These are phyloP conservation scores for Globisporangium splendens DNA, from an alignment of 352 stramenopile species.

Conservation along the genomic window DNA sequence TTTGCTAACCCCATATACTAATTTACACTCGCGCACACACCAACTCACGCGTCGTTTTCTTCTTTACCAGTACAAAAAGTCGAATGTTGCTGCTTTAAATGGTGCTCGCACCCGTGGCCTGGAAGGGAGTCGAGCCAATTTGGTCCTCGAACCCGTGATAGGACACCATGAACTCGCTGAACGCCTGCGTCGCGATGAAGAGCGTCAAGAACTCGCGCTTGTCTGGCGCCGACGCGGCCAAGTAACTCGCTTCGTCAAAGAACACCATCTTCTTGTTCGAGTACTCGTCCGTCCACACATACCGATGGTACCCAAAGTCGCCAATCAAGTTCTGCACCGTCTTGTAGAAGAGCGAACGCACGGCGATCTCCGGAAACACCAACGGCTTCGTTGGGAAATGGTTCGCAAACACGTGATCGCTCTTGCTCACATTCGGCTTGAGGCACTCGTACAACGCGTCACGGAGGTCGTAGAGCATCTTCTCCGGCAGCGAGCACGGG, in stretches of 20 bases:
- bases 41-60: neutral
- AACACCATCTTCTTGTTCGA: slow-evolving; percentile 74
- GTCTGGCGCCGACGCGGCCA: slow-evolving; percentile 64
- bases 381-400: slow-evolving; percentile 63
- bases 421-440: slow-evolving; percentile 67
- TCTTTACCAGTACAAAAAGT: neutral
- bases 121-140: slow-evolving; percentile 14
- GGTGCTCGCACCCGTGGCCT: neutral
- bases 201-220: slow-evolving; percentile 81
- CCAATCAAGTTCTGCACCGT: slow-evolving; percentile 70
- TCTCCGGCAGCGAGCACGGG: slow-evolving; percentile 42
- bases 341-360: slow-evolving; percentile 64
- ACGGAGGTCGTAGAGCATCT: slow-evolving; percentile 40
- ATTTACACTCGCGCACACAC: neutral
- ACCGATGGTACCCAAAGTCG: slow-evolving; percentile 82
- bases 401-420: slow-evolving; percentile 68
- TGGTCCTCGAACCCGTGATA: slow-evolving; percentile 81
- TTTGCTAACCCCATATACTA: neutral
- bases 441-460: slow-evolving; percentile 62
- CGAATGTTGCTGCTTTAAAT: slow-evolving; percentile 7
- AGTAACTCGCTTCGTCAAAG: slow-evolving; percentile 84
- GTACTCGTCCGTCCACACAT: slow-evolving; percentile 85
- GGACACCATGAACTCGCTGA: slow-evolving; percentile 81
- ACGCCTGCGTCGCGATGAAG: slow-evolving; percentile 84
- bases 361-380: slow-evolving; percentile 68